Conservation (phyloP, 2,329 filamentous ascomycete genomes). For the Mollisiaceae sp. region DNA sequence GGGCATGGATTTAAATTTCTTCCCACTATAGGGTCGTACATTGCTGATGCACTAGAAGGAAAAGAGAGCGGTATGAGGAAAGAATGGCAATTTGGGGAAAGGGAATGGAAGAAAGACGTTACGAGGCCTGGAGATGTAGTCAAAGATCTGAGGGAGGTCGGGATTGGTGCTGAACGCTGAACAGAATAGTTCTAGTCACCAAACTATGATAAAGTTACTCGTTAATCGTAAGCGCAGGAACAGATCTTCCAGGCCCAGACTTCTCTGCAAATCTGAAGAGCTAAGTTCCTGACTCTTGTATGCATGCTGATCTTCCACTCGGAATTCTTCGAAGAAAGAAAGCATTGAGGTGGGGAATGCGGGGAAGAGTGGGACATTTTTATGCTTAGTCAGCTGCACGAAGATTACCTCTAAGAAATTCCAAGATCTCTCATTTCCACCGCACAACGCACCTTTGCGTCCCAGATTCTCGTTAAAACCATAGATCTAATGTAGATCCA, state of each 20-base stretch:
- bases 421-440: neutral
- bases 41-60: constrained; percentile 19
- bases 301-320: neutral
- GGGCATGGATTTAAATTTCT: constrained; percentile 53
- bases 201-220: no score
- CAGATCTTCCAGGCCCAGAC: no score
- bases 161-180: constrained; percentile 3
- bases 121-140: constrained; percentile 24
- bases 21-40: constrained; percentile 45
- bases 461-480: neutral
- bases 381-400: no score
- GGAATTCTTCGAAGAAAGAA: neutral
- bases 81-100: constrained; percentile 21
- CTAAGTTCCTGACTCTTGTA: no score
- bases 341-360: no score
- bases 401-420: no score
- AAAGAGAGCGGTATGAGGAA: constrained; percentile 19
- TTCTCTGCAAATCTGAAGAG: no score
- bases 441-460: neutral
- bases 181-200: neutral
- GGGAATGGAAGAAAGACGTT: constrained; percentile 17
- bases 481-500: neutral
- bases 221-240: no score
- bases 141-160: constrained; percentile 24
- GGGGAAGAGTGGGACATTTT: no score